phyloP scores from a whole-genome alignment of 2,329 filamentous ascomycete genomes.

The Fusarium guadeloupense region DNA sequence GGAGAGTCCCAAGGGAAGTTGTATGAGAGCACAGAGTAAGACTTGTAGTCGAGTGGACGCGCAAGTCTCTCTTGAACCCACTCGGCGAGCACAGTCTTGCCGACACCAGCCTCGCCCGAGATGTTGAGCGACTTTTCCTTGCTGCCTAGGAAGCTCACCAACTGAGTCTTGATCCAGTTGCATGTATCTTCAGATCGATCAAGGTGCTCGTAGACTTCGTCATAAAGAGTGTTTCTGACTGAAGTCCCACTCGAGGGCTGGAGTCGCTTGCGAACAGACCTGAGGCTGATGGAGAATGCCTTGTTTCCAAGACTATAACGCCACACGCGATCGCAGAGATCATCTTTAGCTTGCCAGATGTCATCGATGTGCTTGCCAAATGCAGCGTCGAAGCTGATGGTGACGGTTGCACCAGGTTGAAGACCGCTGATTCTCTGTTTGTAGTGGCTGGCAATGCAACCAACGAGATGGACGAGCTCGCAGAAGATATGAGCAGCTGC shows the following conservation, averaged over 20 bases:
- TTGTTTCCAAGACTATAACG: constrained; percentile 45
- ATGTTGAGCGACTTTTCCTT: constrained; percentile 49
- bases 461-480: constrained; percentile 48
- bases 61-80: constrained; percentile 54
- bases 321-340: constrained; percentile 50
- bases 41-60: constrained; percentile 48
- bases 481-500: constrained; percentile 49
- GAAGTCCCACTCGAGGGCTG: constrained; percentile 42
- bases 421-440: constrained; percentile 48
- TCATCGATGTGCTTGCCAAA: constrained; percentile 49
- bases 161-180: constrained; percentile 50
- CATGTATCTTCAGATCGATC: constrained; percentile 53
- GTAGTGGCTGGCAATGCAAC: constrained; percentile 49
- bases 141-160: constrained; percentile 49
- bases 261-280: constrained; percentile 46
- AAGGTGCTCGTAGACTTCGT: constrained; percentile 50
- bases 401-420: constrained; percentile 31
- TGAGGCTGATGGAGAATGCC: constrained; percentile 38
- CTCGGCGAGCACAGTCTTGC: constrained; percentile 51
- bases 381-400: constrained; percentile 49
- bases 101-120: constrained; percentile 47
- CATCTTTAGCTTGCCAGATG: constrained; percentile 48
- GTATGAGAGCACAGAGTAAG: constrained; percentile 50
- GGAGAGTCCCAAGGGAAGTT: constrained; percentile 49
- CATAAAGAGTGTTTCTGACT: constrained; percentile 44